Base-by-base conservation (phyloP, 352 stramenopile genomes). In the Aphanomyces stellatus region DNA sequence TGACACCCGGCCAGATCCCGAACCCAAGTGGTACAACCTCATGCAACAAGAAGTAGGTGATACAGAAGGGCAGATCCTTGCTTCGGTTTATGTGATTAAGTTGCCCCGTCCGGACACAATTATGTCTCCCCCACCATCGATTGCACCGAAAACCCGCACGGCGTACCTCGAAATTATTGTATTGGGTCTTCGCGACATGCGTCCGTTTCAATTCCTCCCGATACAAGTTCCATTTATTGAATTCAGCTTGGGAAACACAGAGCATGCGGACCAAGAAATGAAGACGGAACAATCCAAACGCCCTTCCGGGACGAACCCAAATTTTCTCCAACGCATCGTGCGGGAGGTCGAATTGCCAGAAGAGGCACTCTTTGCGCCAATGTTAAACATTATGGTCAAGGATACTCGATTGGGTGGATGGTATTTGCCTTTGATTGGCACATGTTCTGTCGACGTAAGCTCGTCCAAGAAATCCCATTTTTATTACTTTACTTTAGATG, bases 351-450 rank as follows among this genome's bases (percentile, higher is more conserved):
- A 91, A 25, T 59, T 97, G 19, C 90, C 90, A 0, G 82, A 90
- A 22, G 89, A 96, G 49, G 81, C 87, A 2, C 77, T 94, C 35
- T 97, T 96, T 62, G 78, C 90, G 0, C 88, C 90, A 27, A 86
- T 87, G 2, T 66, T 97, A 25, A 94, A 96, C 56, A 88, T 96
- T 48, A 90, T 91, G 35, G 88, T 96, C n/a, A 86, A 91, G 59
- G 89, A 97, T 68, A 93, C 85, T 4, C 82, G 88, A 34, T 74
- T 97, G 0, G 89, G 89, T 43, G 89, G 89, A 1, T 93, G 93
- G 62, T 79, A 87, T 65, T 89, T 72, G 4, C 87, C 88, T 0
- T 90, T 94, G 51, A 72, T 97, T 30, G 89, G 84, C 2, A 90
- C 81, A 46, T 79, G 80, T 25, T 89, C 86, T 1, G 86, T 96